Conservation (phyloP, 208 protist genomes). For the Crithidia bombi region DNA sequence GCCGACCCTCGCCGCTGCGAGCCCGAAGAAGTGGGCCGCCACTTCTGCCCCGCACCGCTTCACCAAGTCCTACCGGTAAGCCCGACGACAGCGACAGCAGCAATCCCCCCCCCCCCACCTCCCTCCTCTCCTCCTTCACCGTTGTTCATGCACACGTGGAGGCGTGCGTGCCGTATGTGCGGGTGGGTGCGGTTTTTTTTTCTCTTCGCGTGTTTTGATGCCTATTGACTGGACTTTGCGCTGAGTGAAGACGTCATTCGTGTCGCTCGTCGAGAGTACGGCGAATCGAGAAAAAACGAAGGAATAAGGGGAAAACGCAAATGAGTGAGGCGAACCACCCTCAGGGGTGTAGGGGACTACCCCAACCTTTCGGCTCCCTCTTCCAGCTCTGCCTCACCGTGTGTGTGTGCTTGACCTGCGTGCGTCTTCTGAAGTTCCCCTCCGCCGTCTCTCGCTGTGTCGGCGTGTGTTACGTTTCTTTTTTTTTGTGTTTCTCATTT, state of each 20-base stretch:
- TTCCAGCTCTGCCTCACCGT: constrained; percentile 8
- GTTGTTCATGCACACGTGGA: not conserved
- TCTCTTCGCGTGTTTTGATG: constrained; percentile 23
- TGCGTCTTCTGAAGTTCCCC: no score
- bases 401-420: no score
- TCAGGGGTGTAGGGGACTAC: no score
- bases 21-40: constrained; percentile 99
- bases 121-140: not conserved
- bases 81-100: not conserved
- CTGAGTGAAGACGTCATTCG: constrained; percentile 7
- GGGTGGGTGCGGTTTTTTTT: constrained; percentile 13
- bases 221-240: not conserved
- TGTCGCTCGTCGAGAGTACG: not conserved
- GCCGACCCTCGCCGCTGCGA: constrained; percentile 99
- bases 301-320: not conserved
- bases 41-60: constrained; percentile 98
- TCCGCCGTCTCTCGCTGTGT: not conserved
- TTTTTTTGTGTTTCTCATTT: constrained; percentile 30
- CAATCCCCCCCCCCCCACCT: not conserved
- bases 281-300: not conserved
- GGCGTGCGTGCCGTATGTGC: not conserved
- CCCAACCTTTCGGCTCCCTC: no score
- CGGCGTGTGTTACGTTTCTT: constrained; percentile 17
- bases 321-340: no score
- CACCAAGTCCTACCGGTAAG: constrained; percentile 99